Base-by-base conservation (phyloP, 768 basidiomycete genomes). In the Russula sp. region DNA sequence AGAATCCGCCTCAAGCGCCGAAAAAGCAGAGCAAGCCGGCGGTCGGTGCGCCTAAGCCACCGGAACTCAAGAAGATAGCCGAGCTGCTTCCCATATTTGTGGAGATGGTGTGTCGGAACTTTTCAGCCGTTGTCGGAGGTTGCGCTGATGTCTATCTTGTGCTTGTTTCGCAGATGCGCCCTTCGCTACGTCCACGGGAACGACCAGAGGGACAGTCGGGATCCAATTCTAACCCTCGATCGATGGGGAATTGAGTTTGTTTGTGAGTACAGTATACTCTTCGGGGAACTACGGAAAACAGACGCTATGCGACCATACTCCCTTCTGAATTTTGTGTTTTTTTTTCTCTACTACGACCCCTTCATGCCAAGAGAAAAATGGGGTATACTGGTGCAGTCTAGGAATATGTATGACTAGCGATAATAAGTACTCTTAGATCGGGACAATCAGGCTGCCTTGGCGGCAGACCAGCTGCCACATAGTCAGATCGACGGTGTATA, bases 61-160 rank as follows among this genome's bases (percentile, higher is more conserved):
- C 97, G 1, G 85, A 90, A 57, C 78, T 98, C 53, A 76, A 79
- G 53, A 82, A 88, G 70, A 84, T 98, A 57, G 89, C 92, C n/a
- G 80, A 85, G 64, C 74, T 99, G 24, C 77, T 97, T 42, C 94
- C 96, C 2, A 70, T 98, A 30, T 98, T 98, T 73, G 83, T 89
- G 50, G 97, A 98, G 77, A 86, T 98, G 83, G 94, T 97, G 65
- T 72, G 86, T 76, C 44, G 51, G 36, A n/a, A 13, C 22, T 8
- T 9, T 34, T 22, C 4, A 18, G n/a, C 5, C 24, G 16, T 5
- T 61, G 38, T 56, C 54, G 8, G 36, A 34, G 34, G 55, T 6
- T 18, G 5, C 26, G 4, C 13, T 58, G 3, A 46, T 30, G 7
- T 30, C 9, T 49, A 14, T 59, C 38, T 42, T 8, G 22, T 36